Evolutionary conservation across 2,329 filamentous ascomycete genomes (phyloP).

Genomic region (Cryphonectria carpinicola): DNA sequence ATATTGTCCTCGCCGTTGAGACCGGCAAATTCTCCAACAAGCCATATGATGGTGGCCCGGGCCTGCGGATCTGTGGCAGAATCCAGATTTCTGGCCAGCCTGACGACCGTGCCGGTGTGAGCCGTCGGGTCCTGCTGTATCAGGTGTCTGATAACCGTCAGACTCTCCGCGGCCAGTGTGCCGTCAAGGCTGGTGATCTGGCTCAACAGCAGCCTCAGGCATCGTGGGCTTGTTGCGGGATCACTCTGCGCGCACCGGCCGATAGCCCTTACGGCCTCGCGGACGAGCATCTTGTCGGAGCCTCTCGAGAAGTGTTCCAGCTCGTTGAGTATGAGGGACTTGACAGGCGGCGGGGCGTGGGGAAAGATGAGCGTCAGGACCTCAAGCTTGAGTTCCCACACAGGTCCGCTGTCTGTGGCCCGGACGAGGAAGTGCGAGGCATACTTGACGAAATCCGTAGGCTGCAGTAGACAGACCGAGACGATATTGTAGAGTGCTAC

Average conservation of each 20-base stretch:
- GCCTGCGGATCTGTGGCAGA: conserved; percentile 85
- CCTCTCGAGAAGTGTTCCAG: conserved; percentile 89
- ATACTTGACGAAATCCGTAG: conserved; percentile 83
- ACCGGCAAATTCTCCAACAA: conserved; percentile 92
- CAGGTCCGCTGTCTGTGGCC: conserved; percentile 74
- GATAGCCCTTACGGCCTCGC: conserved; percentile 89
- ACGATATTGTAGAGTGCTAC: conserved; percentile 94
- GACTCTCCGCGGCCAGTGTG: conserved; percentile 84
- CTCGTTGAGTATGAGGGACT: conserved; percentile 87
- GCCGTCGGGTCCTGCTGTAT: conserved; percentile 87
- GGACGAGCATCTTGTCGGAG: conserved; percentile 74
- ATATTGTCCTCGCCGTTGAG: conserved; percentile 83
- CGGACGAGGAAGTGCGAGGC: conserved; percentile 87
- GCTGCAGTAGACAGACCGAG: conserved; percentile 78
- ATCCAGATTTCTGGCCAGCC: conserved; percentile 89
- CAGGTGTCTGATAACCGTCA: conserved; percentile 93
- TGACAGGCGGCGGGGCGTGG: conserved; percentile 72
- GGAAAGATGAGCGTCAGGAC: conserved; percentile 90
- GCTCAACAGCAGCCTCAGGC: conserved; percentile 78
- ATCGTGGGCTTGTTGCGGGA: conserved; percentile 71
- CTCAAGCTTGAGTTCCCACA: conserved; percentile 93
- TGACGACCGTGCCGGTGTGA: conserved; percentile 83
- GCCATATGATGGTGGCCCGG: conserved; percentile 93
- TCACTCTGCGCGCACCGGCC: conserved; percentile 89
- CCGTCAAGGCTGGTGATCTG: conserved; percentile 90